Percentiles rank a stretch among this genome's conserved stretches.
phyloP scores from a whole-genome alignment of 345 rosid species.

The Citrus trifoliata region DNA sequence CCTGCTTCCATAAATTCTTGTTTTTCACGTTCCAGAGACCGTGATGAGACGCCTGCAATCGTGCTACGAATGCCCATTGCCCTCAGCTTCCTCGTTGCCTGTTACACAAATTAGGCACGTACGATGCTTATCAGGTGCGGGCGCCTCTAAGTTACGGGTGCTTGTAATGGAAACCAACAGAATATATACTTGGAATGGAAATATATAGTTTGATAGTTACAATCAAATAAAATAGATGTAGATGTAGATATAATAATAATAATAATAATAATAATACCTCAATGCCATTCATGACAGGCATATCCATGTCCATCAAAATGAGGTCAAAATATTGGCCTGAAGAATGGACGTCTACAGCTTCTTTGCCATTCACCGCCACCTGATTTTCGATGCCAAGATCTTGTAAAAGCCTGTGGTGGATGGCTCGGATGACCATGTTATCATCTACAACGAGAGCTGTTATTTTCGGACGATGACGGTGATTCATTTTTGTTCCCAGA shows the following conservation, averaged over 20 bases:
- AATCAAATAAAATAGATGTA: too few species aligned
- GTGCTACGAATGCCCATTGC: slow-evolving; percentile 67
- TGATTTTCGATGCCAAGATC: slow-evolving; percentile 51
- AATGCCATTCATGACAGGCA: slow-evolving; percentile 88
- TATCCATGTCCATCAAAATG: slow-evolving; percentile 86
- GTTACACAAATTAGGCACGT: background rate
- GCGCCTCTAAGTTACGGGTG: too few species aligned
- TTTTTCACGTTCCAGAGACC: slow-evolving; percentile 34
- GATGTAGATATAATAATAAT: too few species aligned
- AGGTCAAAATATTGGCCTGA: slow-evolving; percentile 65
- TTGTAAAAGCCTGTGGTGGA: slow-evolving; percentile 51
- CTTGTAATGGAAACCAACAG: too few species aligned
- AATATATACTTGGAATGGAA: too few species aligned
- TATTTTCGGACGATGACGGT: background rate
- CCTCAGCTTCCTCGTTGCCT: slow-evolving; percentile 71
- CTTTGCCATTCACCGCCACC: slow-evolving; percentile 57
- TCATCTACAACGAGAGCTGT: slow-evolving; percentile 79
- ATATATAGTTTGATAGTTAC: too few species aligned
- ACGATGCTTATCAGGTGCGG: too few species aligned
- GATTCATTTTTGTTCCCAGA: background rate
- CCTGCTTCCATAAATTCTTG: slow-evolving; percentile 74
- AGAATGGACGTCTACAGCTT: slow-evolving; percentile 61
- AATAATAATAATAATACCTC: slow-evolving; percentile 37
- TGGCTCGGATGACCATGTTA: slow-evolving; percentile 33
- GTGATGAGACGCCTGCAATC: slow-evolving; percentile 69